phyloP scores from a whole-genome alignment of 257 asterid genomes.

The Marsdenia floribunda region DNA sequence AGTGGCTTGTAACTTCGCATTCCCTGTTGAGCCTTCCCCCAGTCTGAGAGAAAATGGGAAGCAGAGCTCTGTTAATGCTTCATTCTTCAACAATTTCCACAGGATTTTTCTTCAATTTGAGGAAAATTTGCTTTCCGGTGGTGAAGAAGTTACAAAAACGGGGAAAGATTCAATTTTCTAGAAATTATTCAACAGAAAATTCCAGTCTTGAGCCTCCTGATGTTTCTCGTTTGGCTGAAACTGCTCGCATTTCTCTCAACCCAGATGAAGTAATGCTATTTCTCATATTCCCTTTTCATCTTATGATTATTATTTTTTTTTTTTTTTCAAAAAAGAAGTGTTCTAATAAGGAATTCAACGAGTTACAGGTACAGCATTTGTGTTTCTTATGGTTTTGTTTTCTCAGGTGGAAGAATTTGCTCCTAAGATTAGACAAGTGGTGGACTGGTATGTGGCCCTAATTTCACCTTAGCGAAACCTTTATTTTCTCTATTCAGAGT shows the following conservation, averaged over 20 bases:
- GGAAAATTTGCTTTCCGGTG: conserved; percentile 7
- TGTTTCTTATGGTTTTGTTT: neutral
- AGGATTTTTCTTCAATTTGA: conserved; percentile 11
- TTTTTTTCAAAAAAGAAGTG: too few relatives aligned
- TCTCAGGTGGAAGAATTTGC: conserved; percentile 63
- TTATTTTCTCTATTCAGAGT: too few relatives aligned
- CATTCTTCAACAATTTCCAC: conserved; percentile 1
- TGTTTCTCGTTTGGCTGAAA: conserved; percentile 63
- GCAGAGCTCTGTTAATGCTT: conserved; percentile 18
- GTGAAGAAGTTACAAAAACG: neutral
- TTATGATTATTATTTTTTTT: neutral
- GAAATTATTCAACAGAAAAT: conserved; percentile 24
- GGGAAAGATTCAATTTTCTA: conserved; percentile 3
- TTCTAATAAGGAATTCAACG: neutral
- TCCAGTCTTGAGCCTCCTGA: conserved; percentile 65
- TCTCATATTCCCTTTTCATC: conserved; percentile 1
- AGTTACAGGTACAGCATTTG: neutral
- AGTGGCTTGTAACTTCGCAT: neutral
- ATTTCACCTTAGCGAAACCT: too few relatives aligned
- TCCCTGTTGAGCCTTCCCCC: neutral
- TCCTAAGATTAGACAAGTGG: conserved; percentile 65
- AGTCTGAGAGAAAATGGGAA: conserved; percentile 16
- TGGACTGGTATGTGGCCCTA: conserved; percentile 35
- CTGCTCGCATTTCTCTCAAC: conserved; percentile 76
- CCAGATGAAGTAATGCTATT: conserved; percentile 31